Base-by-base conservation (phyloP, 345 rosid genomes). In the Eucalyptus decipiens region DNA sequence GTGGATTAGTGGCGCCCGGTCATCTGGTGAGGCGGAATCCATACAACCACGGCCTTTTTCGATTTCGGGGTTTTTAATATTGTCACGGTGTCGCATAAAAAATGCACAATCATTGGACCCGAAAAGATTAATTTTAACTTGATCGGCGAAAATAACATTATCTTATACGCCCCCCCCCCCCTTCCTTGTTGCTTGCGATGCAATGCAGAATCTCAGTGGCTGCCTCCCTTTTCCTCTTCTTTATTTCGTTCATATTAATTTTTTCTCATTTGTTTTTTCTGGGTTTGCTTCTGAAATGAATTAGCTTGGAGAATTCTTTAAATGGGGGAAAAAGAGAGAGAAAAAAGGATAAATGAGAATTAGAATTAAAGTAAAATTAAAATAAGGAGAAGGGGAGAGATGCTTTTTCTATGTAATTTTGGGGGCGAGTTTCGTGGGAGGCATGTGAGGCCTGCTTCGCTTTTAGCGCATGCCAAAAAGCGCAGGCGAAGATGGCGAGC, bases 121-220 rank as follows among this genome's bases (percentile, higher is more conserved):
- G 88, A 95, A 96, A 95, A 96, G 97, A 93, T 90, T 90, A 76
- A 89, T 88, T 96, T 94, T 93, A 94, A 91, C 95, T 92, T 40
- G 86, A 90, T 94, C 90, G 47, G 85, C 90, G 67, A 88, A 88
- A 87, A 90, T 80, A 89, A 89, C 60, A 69, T 80, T 87, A 86
- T 72, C 87, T 91, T 85, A 87, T 67, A 24, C 40, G 56, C 56
- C 2, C 50, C 7, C 86, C 52, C 6, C n/a, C n/a, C 26, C 85
- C 86, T 50, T 45, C 17, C 13, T 91, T 34, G 91, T 92, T 93
- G 94, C 93, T 90, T 91, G 91, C 7, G 45, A 83, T 45, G 86
- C 87, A 72, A 32, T 67, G 86, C 89, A 83, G n/a, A 76, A 76
- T 76, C 85, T 21, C 85, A 21, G 45, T 76, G 47, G 9, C 62